These are phyloP conservation scores for Dendrobium catenatum DNA, from an alignment of 106 monocot species.

Conservation along the genomic window DNA sequence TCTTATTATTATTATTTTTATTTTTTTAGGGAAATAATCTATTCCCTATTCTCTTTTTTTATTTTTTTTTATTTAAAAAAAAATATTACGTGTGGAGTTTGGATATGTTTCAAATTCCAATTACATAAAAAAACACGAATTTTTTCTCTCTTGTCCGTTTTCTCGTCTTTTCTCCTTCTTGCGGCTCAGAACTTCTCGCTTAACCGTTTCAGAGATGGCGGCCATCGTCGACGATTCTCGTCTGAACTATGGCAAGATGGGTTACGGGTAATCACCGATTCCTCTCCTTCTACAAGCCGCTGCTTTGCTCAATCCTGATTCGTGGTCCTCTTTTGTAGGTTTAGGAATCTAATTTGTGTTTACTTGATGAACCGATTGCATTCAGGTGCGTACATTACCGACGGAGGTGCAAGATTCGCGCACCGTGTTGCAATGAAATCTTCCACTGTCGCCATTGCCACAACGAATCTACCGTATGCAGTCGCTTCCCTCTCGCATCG, in stretches of 20 bases:
- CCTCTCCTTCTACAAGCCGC: not conserved
- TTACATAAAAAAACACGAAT: no score
- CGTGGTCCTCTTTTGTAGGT: no score
- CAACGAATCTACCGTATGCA: constrained; percentile 65
- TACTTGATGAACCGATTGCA: not conserved
- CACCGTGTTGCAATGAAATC: constrained; percentile 74
- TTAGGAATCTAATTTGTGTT: not conserved
- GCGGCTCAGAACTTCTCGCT: not conserved
- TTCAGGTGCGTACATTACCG: constrained; percentile 65
- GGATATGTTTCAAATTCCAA: no score
- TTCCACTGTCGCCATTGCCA: constrained; percentile 88
- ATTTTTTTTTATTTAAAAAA: no score
- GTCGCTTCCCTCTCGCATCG: not conserved
- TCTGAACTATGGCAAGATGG: constrained; percentile 56
- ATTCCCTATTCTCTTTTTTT: no score
- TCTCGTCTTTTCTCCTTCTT: not conserved
- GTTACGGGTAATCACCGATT: constrained; percentile 31
- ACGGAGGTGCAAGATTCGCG: constrained; percentile 74
- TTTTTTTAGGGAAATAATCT: no score
- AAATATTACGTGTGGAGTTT: no score
- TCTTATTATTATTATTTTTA: not conserved
- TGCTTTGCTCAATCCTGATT: not conserved
- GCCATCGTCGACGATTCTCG: constrained; percentile 15
- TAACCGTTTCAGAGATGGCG: not conserved
- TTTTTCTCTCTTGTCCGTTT: not conserved